Evolutionary conservation across 1,139 yeast species (phyloP).

Genomic region (Hyphopichia pseudoburtonii): DNA sequence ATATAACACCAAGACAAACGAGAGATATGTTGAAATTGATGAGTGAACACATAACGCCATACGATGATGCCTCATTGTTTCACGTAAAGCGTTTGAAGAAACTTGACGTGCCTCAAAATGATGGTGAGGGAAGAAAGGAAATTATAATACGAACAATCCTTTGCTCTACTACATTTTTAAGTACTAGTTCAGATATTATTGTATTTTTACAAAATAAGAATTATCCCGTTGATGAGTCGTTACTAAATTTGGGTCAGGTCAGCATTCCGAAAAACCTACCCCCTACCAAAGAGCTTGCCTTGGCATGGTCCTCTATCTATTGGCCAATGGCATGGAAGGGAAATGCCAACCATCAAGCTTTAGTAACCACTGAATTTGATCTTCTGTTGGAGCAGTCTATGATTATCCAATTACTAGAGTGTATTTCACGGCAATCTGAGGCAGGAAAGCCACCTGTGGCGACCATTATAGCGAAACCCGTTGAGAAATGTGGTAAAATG

Average conservation of each 20-base stretch:
- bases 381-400: slow-evolving; percentile 40
- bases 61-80: slow-evolving; percentile 23
- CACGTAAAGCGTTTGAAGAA: slow-evolving; percentile 39
- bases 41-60: slow-evolving; percentile 24
- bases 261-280: slow-evolving; percentile 34
- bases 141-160: slow-evolving; percentile 23
- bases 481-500: neutral
- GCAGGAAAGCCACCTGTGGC: slow-evolving; percentile 7
- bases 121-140: neutral
- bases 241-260: slow-evolving; percentile 9
- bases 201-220: slow-evolving; percentile 11
- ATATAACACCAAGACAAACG: slow-evolving; percentile 29
- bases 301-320: slow-evolving; percentile 59
- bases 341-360: slow-evolving; percentile 75
- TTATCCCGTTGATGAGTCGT: slow-evolving; percentile 3
- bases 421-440: slow-evolving; percentile 1
- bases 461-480: slow-evolving; percentile 24
- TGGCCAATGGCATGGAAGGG: slow-evolving; percentile 98
- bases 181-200: slow-evolving; percentile 14
- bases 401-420: slow-evolving; percentile 25
- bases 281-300: slow-evolving; percentile 60
- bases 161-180: slow-evolving; percentile 23
- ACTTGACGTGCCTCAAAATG: slow-evolving; percentile 8
- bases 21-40: slow-evolving; percentile 28
- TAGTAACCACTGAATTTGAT: slow-evolving; percentile 54